These are phyloP conservation scores for Lavandula angustifolia DNA, from an alignment of 257 asterid species.

Conservation along the genomic window DNA sequence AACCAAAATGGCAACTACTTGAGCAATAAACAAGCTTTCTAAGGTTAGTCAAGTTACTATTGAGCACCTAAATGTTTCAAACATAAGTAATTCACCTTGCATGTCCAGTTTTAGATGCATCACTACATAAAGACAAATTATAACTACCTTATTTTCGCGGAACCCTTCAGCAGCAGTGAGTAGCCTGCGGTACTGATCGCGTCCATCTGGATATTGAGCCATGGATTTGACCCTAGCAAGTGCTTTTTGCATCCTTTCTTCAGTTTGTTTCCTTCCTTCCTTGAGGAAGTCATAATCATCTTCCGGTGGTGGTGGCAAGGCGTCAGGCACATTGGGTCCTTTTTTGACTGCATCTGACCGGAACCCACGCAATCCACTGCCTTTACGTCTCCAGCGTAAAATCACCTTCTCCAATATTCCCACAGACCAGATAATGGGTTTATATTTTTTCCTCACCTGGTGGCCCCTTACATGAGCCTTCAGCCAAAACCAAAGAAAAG, in stretches of 20 bases:
- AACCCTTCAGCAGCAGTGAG: constrained; percentile 79
- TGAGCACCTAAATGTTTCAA: not conserved
- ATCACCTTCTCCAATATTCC: constrained; percentile 91
- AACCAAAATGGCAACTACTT: not conserved
- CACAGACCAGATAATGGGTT: constrained; percentile 86
- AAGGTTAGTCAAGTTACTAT: not conserved
- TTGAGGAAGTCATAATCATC: constrained; percentile 85
- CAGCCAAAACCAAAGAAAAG: constrained; percentile 35
- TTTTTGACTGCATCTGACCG: constrained; percentile 53
- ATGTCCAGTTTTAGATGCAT: not conserved
- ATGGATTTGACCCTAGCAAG: constrained; percentile 89
- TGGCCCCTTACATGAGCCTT: constrained; percentile 99
- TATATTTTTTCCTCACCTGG: constrained; percentile 88
- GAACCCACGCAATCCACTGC: constrained; percentile 87
- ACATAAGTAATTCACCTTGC: constrained; percentile 1
- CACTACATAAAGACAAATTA: constrained; percentile 11
- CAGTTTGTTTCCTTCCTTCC: constrained; percentile 88
- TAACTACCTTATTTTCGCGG: constrained; percentile 70
- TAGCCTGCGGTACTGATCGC: constrained; percentile 90
- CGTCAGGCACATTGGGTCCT: constrained; percentile 36
- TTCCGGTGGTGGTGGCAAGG: constrained; percentile 43
- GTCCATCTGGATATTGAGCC: constrained; percentile 85
- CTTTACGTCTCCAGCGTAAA: constrained; percentile 92
- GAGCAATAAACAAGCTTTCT: not conserved
- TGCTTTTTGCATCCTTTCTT: constrained; percentile 84